Evolutionary conservation across 371 early-diverging fungal species (phyloP).

Genomic region (Basidiobolus meristosporus): DNA sequence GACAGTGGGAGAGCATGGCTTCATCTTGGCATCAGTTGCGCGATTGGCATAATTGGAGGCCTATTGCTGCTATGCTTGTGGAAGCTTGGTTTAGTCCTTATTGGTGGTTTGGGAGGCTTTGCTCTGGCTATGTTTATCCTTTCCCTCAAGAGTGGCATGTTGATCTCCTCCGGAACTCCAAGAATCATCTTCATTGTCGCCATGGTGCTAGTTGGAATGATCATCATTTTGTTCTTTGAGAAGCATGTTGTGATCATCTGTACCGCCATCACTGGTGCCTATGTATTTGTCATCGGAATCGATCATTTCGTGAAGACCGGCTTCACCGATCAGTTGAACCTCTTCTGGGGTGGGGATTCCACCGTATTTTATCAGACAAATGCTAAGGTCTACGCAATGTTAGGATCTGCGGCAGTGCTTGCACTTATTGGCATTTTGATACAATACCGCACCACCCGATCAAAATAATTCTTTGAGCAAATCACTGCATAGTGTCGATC

Average conservation of each 20-base stretch:
- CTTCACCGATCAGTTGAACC: constrained; percentile 11
- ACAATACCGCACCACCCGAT: not conserved
- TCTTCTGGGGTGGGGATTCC: constrained; percentile 2
- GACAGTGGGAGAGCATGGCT: too few relatives aligned
- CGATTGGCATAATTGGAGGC: constrained; percentile 25
- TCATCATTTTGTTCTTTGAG: constrained; percentile 27
- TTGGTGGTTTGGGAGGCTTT: constrained; percentile 32
- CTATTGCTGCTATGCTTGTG: constrained; percentile 26
- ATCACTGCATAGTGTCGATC: too few relatives aligned
- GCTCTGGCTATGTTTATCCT: constrained; percentile 28
- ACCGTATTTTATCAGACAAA: not conserved
- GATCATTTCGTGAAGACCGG: constrained; percentile 32
- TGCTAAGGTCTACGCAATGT: not conserved
- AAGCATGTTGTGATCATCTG: constrained; percentile 21
- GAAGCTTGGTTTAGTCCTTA: constrained; percentile 28
- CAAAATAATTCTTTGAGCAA: too few relatives aligned
- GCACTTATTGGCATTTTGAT: not conserved
- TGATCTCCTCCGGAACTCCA: constrained; percentile 12
- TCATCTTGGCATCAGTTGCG: too few relatives aligned
- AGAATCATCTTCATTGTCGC: constrained; percentile 26
- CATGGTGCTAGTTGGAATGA: constrained; percentile 18
- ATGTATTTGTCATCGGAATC: constrained; percentile 26
- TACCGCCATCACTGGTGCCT: constrained; percentile 28
- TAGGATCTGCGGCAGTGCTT: not conserved
- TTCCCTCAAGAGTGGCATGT: constrained; percentile 19